Evolutionary conservation across 169 alveolate species (phyloP).

Genomic region (Plasmodium gonderi): DNA sequence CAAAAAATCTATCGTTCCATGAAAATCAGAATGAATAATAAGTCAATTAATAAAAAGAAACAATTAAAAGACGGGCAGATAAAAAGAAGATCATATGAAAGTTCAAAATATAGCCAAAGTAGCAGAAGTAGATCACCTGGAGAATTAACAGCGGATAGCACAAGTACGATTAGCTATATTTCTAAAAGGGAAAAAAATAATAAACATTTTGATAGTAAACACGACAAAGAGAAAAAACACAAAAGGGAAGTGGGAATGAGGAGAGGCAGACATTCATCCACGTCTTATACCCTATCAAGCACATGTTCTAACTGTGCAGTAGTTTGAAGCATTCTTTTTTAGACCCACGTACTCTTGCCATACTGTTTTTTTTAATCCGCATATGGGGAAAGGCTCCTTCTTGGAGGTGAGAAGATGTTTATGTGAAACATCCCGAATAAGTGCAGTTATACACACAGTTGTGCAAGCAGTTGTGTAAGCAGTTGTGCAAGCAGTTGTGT

Average conservation of each 20-base stretch:
- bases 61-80: neutral
- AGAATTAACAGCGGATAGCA: neutral
- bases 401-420: too few relatives aligned
- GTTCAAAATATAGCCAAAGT: constrained; percentile 4
- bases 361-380: too few relatives aligned
- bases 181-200: neutral
- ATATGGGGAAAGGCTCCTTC: too few relatives aligned
- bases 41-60: neutral
- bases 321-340: neutral
- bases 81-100: neutral
- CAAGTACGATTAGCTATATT: neutral
- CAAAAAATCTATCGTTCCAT: neutral
- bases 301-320: neutral
- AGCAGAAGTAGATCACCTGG: neutral
- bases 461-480: too few relatives aligned
- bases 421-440: too few relatives aligned
- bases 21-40: neutral
- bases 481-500: too few relatives aligned
- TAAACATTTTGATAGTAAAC: neutral
- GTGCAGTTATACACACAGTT: too few relatives aligned
- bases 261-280: neutral
- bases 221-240: neutral
- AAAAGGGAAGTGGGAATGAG: neutral
- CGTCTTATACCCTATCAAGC: neutral
- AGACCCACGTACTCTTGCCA: too few relatives aligned